Conservation (phyloP, 306 rosid genomes). For the Canavalia gladiata region DNA sequence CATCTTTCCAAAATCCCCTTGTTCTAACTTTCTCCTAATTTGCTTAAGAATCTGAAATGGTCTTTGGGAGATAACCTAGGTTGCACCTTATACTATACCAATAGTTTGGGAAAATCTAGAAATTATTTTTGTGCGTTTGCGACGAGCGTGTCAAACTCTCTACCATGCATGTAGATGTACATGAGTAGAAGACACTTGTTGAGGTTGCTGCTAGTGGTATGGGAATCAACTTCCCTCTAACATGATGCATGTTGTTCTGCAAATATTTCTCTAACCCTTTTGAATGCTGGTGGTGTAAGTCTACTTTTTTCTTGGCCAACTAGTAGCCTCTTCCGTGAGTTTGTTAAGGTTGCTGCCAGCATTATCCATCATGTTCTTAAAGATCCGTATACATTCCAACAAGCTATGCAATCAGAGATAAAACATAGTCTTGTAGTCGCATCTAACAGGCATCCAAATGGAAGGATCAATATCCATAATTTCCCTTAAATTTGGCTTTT, state of each 20-base stretch:
- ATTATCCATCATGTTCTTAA: conserved; percentile 95
- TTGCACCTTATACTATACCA: no score
- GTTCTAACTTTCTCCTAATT: no score
- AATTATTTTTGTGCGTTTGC: no score
- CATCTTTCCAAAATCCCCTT: no score
- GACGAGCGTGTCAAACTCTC: conserved; percentile 23
- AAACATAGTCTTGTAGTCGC: conserved; percentile 79
- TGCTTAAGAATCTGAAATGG: no score
- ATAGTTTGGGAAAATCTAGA: no score
- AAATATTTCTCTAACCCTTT: conserved; percentile 81
- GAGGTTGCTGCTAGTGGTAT: conserved; percentile 93
- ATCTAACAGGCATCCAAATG: conserved; percentile 85
- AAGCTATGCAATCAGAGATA: conserved; percentile 98
- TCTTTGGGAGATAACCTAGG: no score
- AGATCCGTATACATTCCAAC: conserved; percentile 99
- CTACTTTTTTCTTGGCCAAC: conserved; percentile 93
- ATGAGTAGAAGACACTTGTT: conserved; percentile 87
- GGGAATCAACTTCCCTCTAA: conserved; percentile 88
- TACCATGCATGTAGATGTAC: conserved; percentile 68
- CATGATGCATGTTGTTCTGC: conserved; percentile 94
- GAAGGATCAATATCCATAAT: conserved; percentile 88
- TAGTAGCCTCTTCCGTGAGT: conserved; percentile 93
- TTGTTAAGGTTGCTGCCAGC: conserved; percentile 92
- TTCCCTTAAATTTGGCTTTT: conserved; percentile 80
- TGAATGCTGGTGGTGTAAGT: conserved; percentile 91